Conservation (phyloP, 345 rosid species). For the Sapria himalayana region DNA sequence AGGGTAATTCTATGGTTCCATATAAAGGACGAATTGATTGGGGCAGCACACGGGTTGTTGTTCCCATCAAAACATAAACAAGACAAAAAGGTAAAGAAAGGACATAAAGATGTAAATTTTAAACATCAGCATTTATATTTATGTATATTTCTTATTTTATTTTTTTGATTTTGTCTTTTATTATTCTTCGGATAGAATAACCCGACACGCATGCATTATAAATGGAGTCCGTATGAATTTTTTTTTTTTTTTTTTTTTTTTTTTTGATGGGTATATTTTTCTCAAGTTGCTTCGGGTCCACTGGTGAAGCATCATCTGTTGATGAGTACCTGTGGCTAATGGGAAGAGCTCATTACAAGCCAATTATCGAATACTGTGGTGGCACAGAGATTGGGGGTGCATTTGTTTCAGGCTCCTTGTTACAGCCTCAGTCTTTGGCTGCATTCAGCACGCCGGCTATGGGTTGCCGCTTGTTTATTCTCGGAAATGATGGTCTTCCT, state of each 20-base stretch:
- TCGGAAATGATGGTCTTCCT: constrained; percentile 43
- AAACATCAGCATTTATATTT: too few relatives aligned
- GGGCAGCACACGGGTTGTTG: too few relatives aligned
- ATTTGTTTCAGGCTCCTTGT: constrained; percentile 61
- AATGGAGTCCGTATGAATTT: too few relatives aligned
- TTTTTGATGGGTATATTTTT: constrained; percentile 10
- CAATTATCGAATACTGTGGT: constrained; percentile 88
- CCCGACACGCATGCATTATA: not conserved
- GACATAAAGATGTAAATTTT: too few relatives aligned
- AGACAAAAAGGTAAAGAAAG: too few relatives aligned
- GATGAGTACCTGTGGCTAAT: constrained; percentile 91
- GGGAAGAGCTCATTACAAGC: constrained; percentile 84
- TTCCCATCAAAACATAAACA: too few relatives aligned
- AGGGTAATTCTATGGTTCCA: too few relatives aligned
- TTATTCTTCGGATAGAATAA: constrained; percentile 3
- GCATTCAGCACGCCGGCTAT: constrained; percentile 86
- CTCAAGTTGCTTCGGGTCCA: constrained; percentile 73
- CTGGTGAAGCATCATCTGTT: constrained; percentile 93
- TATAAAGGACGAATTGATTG: too few relatives aligned
- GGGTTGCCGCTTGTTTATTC: constrained; percentile 84
- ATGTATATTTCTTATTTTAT: too few relatives aligned
- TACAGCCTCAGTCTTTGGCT: constrained; percentile 76
- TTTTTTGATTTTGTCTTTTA: not conserved
- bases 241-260: constrained; percentile 5
- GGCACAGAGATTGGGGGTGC: constrained; percentile 94